Percentiles rank a stretch among this genome's conserved stretches.
Conservation (phyloP, 202 grass and related monocot genomes). For the Zoysia matrella region DNA sequence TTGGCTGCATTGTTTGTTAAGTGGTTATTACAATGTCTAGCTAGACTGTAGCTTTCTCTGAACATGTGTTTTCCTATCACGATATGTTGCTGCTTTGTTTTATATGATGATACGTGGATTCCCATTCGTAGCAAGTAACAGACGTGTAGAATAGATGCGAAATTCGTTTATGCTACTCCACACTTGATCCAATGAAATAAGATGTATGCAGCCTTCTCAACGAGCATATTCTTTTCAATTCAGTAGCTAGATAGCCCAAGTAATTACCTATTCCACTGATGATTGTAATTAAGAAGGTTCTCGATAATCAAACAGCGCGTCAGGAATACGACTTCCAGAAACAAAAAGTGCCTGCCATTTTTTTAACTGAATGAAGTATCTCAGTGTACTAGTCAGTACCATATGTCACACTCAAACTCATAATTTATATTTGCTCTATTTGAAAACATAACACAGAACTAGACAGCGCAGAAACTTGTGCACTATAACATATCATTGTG, state of each 20-base stretch:
- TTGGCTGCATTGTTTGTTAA: not conserved
- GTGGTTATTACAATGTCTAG: not conserved
- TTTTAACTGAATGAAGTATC: not conserved
- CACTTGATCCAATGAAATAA: not conserved
- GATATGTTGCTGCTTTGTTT: not conserved
- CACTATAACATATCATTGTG: constrained; percentile 23
- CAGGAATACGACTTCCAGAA: not conserved
- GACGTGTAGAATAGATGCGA: not conserved
- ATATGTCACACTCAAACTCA: not conserved
- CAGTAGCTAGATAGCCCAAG: not conserved
- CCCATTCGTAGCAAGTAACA: constrained; percentile 2
- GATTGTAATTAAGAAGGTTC: constrained; percentile 17
- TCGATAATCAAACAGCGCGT: not conserved
- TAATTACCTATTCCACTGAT: constrained; percentile 19
- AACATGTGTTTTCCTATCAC: not conserved
- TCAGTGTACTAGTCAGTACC: not conserved
- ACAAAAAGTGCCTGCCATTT: constrained; percentile 1
- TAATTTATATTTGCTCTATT: not conserved
- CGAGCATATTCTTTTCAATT: not conserved
- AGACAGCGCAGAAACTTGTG: constrained; percentile 7
- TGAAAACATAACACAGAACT: not conserved
- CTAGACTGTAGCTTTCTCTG: constrained; percentile 9
- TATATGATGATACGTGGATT: constrained; percentile 8
- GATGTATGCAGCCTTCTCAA: not conserved
- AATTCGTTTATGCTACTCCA: constrained; percentile 11